Base-by-base conservation (phyloP, 2,329 filamentous ascomycete genomes). In the Fulvia fulva region DNA sequence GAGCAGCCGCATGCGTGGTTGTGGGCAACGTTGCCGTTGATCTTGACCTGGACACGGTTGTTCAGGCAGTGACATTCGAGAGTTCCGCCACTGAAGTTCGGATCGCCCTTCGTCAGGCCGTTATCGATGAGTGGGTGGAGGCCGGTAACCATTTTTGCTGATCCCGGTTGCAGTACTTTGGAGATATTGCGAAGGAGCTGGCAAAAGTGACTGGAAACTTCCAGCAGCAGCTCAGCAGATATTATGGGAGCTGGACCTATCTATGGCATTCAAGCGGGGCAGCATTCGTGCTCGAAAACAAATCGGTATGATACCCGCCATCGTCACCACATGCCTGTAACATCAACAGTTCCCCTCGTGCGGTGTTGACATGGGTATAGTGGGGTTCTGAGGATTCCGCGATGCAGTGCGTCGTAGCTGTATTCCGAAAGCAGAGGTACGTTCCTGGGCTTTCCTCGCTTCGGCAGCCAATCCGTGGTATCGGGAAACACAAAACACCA, bases 1-100 rank as follows among this genome's bases (percentile, higher is more conserved):
- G 84, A 87, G 75, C 86, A 88, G 62, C 86, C 86, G 73, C 86
- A 88, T 56, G 83, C 85, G 74, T 89, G 86, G 77, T 89, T 88
- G 77, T 88, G 85, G 1, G 79, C 75, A 56, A 89, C 81, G 65
- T 87, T 83, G 69, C 80, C 76, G 58, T 66, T 71, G 41, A 88
- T 77, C 0, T 78, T 79, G 22, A 88, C 78, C 67, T 84, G 80
- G 59, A 88, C 82, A 25, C 80, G 81, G 70, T 80, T 71, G 61
- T 65, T 75, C 11, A 73, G 56, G 77, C 86, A 89, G 67, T 81
- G 80, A 78, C 86, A 88, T 71, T 76, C 76, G 8, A 88, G 79
- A 53, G 78, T 84, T 58, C 86, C 86, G 58, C 86, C 86, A 0
- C 77, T 47, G 72, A 85, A 84, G 73, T 77, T 75, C 30, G 78